Evolutionary conservation across 805 yeast genomes (phyloP).

Genomic region (Saturnispora galanensis): DNA sequence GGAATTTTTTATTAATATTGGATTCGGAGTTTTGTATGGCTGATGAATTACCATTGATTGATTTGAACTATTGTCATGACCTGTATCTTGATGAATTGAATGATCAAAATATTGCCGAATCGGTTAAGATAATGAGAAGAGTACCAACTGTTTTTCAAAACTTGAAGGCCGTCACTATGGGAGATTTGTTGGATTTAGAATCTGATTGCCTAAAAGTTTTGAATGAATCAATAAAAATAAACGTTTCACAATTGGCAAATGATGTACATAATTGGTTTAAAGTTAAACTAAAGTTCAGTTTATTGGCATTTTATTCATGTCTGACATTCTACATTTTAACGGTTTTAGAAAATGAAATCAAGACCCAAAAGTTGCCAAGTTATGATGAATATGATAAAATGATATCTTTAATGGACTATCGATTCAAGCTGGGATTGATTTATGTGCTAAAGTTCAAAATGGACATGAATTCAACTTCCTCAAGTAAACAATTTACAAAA

Average conservation of each 20-base stretch:
- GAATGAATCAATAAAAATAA: not conserved
- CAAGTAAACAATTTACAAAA: not conserved
- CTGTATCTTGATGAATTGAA: constrained; percentile 2
- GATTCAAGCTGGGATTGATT: not conserved
- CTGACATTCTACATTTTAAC: not conserved
- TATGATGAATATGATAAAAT: not conserved
- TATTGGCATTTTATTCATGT: not conserved
- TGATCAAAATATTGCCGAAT: not conserved
- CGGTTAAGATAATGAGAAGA: not conserved
- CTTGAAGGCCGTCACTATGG: not conserved
- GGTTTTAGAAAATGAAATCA: constrained; percentile 1
- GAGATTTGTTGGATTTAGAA: not conserved
- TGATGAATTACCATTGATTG: constrained; percentile 10
- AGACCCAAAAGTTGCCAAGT: not conserved
- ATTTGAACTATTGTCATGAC: constrained; percentile 12
- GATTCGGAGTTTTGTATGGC: constrained; percentile 11
- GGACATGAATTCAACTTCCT: not conserved
- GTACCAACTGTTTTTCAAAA: not conserved
- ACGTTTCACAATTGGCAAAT: too few relatives aligned
- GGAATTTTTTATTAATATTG: constrained; percentile 12
- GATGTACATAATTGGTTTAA: constrained; percentile 1
- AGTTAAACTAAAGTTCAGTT: constrained; percentile 2
- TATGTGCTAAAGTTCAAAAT: constrained; percentile 3
- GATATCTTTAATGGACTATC: not conserved
- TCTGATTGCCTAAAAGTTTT: not conserved